phyloP scores from a whole-genome alignment of 345 rosid species.

The Syzygium aromaticum region DNA sequence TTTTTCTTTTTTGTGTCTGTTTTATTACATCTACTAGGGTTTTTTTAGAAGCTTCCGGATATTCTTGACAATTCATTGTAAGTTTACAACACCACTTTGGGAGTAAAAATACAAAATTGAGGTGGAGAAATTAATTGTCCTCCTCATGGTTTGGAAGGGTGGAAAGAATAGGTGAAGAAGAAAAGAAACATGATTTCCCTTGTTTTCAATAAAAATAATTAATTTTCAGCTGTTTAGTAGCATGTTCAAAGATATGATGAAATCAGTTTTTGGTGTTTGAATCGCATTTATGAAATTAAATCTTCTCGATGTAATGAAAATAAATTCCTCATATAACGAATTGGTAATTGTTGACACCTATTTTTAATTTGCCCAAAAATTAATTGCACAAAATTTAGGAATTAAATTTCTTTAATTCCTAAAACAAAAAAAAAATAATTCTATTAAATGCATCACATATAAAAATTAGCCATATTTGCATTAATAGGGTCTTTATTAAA shows the following conservation, averaged over 20 bases:
- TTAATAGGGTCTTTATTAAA: too few relatives aligned
- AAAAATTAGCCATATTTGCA: too few relatives aligned
- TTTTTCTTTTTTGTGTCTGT: not conserved
- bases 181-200: not conserved
- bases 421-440: too few relatives aligned
- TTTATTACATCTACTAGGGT: not conserved
- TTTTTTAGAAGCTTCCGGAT: not conserved
- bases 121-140: not conserved
- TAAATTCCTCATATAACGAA: not conserved
- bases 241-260: fast-evolving
- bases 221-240: fast-evolving
- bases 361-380: too few relatives aligned
- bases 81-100: not conserved
- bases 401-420: too few relatives aligned
- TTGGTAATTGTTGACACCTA: too few relatives aligned
- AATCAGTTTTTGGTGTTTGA: fast-evolving
- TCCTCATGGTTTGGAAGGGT: not conserved
- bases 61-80: not conserved
- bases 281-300: too few relatives aligned
- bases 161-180: not conserved
- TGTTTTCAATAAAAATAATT: not conserved
- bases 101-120: not conserved
- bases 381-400: too few relatives aligned
- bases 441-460: too few relatives aligned
- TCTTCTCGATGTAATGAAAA: not conserved